A percentile compares a stretch with the other conserved stretches of the same genome.
These are phyloP conservation scores for Nannochloropsis salina DNA, from an alignment of 108 stramenopile species.

Conservation along the genomic window DNA sequence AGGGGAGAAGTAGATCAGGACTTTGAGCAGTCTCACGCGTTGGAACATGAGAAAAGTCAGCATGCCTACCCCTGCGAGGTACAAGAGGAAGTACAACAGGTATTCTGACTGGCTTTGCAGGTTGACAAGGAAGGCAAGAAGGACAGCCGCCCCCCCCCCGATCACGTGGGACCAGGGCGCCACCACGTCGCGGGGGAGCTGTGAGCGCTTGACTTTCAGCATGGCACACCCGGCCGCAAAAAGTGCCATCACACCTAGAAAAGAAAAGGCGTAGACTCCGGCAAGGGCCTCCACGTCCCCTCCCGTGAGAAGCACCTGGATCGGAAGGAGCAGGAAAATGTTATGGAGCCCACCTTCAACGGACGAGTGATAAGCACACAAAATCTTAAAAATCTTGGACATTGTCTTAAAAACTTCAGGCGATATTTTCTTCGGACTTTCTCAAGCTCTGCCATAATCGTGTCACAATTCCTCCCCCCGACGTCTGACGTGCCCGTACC, in stretches of 20 bases:
- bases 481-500: background rate
- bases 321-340: conserved; percentile 23
- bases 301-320: conserved; percentile 52
- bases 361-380: no score
- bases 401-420: no score
- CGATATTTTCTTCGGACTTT: no score
- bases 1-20: background rate
- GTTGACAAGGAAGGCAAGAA: conserved; percentile 51
- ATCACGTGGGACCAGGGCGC: conserved; percentile 28
- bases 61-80: conserved; percentile 48
- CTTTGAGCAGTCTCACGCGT: conserved; percentile 14
- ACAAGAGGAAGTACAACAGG: conserved; percentile 55
- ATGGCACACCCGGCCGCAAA: conserved; percentile 57
- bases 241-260: conserved; percentile 57
- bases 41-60: conserved; percentile 57
- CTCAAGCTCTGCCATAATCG: background rate
- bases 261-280: conserved; percentile 57
- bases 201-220: conserved; percentile 56
- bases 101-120: conserved; percentile 54
- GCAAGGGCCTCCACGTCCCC: conserved; percentile 56
- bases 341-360: no score
- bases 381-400: no score
- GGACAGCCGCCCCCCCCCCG: background rate
- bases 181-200: conserved; percentile 46
- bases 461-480: background rate